phyloP scores from a whole-genome alignment of 2,329 filamentous ascomycete species.

The Sclerotiophoma versabilis region DNA sequence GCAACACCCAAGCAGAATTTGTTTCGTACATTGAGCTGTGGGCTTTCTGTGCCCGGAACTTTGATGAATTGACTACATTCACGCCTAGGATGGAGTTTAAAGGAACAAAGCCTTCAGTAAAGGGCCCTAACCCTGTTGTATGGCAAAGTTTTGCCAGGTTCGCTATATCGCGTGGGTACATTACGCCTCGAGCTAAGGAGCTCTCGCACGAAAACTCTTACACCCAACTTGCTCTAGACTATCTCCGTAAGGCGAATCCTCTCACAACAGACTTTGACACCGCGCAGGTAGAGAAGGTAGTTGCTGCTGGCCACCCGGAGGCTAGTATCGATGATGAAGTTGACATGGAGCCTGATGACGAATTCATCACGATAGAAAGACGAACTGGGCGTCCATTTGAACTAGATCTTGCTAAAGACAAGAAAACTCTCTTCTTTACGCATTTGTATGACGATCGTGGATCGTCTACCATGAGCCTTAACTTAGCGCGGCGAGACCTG shows the following conservation, averaged over 20 bases:
- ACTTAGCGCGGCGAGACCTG: neutral
- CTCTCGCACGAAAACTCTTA: neutral
- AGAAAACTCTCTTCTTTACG: neutral
- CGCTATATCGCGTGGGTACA: neutral
- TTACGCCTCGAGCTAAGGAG: neutral
- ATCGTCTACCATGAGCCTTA: neutral
- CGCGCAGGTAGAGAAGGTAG: neutral
- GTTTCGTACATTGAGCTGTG: conserved; percentile 3
- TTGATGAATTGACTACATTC: conserved; percentile 4
- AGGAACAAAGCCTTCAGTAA: neutral
- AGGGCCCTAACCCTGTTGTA: conserved; percentile 2
- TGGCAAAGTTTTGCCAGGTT: conserved; percentile 7
- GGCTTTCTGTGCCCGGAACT: conserved; percentile 6
- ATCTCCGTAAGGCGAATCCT: neutral
- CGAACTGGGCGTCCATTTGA: neutral
- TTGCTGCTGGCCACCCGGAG: neutral
- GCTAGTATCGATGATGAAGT: neutral
- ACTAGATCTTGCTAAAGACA: neutral
- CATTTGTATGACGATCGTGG: neutral
- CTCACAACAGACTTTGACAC: neutral
- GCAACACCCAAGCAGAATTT: neutral
- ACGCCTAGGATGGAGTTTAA: conserved; percentile 4
- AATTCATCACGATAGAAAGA: neutral
- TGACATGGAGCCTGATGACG: neutral
- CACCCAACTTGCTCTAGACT: neutral